Evolutionary conservation across 192 early-diverging fungal genomes (phyloP), one percentile per base, ranked within the genome.

Genomic region (Cladochytrium replicatum): DNA sequence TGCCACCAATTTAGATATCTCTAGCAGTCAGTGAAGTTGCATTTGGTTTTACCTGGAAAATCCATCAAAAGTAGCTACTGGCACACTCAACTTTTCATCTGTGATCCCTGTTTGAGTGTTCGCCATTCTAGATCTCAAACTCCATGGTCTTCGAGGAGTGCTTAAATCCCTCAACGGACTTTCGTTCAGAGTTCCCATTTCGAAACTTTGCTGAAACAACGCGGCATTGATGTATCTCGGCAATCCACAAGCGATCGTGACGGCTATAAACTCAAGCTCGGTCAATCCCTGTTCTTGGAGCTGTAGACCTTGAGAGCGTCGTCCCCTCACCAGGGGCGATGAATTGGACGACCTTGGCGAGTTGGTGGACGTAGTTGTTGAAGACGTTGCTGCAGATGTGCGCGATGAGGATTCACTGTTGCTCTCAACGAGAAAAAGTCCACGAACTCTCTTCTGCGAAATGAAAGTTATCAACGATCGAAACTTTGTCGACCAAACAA

Each of bases 201-300:
- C n/a, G n/a, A n/a, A n/a, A n/a, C n/a, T n/a, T n/a, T n/a, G n/a
- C n/a, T 46, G 48, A 48, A 69, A 69, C 19, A 69, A 40, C 0
- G 56, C 54, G 22, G 38, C 15, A 52, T 49, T 69, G 30, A 44
- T 34, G 25, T 52, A 69, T 27, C 55, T 26, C 22, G 67, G 67
- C 19, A 69, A 39, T 2, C 42, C 23, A 22, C 50, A 43, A 28
- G 49, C 63, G 17, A 38, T 46, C 9, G 46, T 65, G 5, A 67
- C 57, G 1, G 51, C 27, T 43, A 43, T 48, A 31, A 67, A 48
- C 8, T 67, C 64, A 21, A 28, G 40, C 27, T 51, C 30, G 37
- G 25, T 32, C 26, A 64, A 60, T 1, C 34, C 9, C 29, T 46
- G 13, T 17, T 37, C 34, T 17, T n/a, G n/a, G n/a, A n/a, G n/a